Percentiles rank a stretch among this genome's conserved stretches.
Evolutionary conservation across 352 stramenopile species (phyloP).

Genomic region (Phytophthora syringae): DNA sequence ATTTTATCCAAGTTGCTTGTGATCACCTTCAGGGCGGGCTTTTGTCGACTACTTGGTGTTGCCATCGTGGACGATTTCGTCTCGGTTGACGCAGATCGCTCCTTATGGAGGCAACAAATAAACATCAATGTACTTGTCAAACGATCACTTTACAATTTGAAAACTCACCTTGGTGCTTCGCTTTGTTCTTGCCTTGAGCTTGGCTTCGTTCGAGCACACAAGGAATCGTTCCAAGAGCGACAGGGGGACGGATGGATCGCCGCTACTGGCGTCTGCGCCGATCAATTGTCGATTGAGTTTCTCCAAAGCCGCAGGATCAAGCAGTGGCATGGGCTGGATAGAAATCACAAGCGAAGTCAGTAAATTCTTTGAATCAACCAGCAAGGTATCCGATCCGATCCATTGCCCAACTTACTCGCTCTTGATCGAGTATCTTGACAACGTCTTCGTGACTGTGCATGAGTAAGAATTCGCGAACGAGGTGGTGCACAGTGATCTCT

Average conservation of each 20-base stretch:
- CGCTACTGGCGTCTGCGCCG: neutral
- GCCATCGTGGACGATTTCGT: slow-evolving; percentile 22
- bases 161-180: slow-evolving; percentile 18
- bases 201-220: slow-evolving; percentile 35
- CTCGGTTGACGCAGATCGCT: slow-evolving; percentile 15
- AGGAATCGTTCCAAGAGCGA: slow-evolving; percentile 48
- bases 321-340: slow-evolving; percentile 23
- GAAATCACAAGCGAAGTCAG: neutral
- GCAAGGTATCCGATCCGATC: neutral
- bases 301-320: slow-evolving; percentile 24
- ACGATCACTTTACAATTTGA: neutral
- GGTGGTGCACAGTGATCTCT: slow-evolving; percentile 49
- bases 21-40: slow-evolving; percentile 53
- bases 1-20: slow-evolving; percentile 33
- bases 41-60: slow-evolving; percentile 16
- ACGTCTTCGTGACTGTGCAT: slow-evolving; percentile 48
- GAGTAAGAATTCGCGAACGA: slow-evolving; percentile 72
- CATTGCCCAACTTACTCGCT: slow-evolving; percentile 37
- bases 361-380: neutral
- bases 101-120: slow-evolving; percentile 8
- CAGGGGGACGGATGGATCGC: neutral
- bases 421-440: slow-evolving; percentile 49
- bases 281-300: slow-evolving; percentile 23
- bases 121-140: neutral
- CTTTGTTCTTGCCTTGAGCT: slow-evolving; percentile 20